Conservation (phyloP, 345 rosid genomes). For the Gossypium herbaceum region DNA sequence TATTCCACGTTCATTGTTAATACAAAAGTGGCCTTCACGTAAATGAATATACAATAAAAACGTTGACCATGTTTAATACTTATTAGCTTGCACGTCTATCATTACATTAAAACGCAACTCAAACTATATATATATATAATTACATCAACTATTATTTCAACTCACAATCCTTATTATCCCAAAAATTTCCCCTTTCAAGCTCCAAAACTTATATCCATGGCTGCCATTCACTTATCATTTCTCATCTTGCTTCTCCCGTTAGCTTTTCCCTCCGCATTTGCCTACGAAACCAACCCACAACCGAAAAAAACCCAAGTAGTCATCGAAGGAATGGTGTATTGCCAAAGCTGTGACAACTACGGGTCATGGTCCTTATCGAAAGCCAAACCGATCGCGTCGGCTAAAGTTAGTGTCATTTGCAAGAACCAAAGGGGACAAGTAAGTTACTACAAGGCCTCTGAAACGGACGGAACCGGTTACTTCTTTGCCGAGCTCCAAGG, state of each 20-base stretch:
- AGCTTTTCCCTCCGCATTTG: slow-evolving; percentile 18
- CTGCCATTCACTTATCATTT: slow-evolving; percentile 23
- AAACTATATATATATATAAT: slow-evolving; percentile 19
- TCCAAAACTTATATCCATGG: slow-evolving; percentile 27
- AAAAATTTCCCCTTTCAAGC: background rate
- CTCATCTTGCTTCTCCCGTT: slow-evolving; percentile 31
- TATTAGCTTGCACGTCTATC: slow-evolving; percentile 36
- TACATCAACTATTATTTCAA: background rate
- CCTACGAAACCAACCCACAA: slow-evolving; percentile 26
- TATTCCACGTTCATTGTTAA: background rate
- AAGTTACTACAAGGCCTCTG: slow-evolving; percentile 56
- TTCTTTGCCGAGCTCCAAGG: slow-evolving; percentile 74
- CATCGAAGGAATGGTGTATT: slow-evolving; percentile 83
- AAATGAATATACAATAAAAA: background rate
- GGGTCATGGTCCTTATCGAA: slow-evolving; percentile 70
- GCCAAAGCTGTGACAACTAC: slow-evolving; percentile 60
- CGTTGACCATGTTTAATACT: slow-evolving; percentile 23
- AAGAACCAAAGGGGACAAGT: slow-evolving; percentile 49
- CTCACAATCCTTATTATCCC: slow-evolving; percentile 1
- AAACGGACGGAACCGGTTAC: slow-evolving; percentile 54
- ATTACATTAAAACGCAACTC: slow-evolving; percentile 11
- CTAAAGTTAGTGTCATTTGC: slow-evolving; percentile 71
- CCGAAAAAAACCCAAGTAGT: slow-evolving; percentile 43
- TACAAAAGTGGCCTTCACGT: slow-evolving; percentile 32
- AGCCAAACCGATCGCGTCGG: slow-evolving; percentile 66